Base-by-base conservation (phyloP, 257 asterid genomes). In the Salvia splendens region DNA sequence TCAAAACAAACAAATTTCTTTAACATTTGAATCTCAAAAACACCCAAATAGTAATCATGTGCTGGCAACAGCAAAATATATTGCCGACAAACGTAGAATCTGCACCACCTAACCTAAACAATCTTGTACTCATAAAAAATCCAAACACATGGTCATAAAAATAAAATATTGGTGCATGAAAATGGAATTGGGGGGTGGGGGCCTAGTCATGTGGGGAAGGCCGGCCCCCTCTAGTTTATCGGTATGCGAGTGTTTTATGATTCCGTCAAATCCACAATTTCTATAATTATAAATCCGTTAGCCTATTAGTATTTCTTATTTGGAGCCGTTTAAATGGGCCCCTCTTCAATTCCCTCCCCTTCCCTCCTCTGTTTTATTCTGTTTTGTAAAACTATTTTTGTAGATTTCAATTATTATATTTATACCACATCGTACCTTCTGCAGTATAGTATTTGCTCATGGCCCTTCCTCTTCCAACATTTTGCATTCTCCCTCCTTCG, bases 281-380 rank as follows among this genome's bases (percentile, higher is more conserved):
- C 46, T 75, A 75, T 73, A 81, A 61, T 70, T 24, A 61, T 47
- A 64, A 77, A 78, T 74, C 70, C 73, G 66, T 58, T 28, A 61
- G 59, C 75, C 74, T 68, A 40, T n/a, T n/a, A n/a, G n/a, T n/a
- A n/a, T 51, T 69, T 75, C 70, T 40, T 66, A 70, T 73, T 74
- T 79, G 54, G 67, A 75, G 86, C 82, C 87, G 85, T 82, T 83
- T 54, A 43, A 24, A 58, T 54, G 83, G 89, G 88, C 35, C 75
- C 75, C 83, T 81, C 46, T 2, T 8, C 6, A 5, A 16, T 5
- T 33, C 3, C 51, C 15, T 47, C 56, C 1, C 0, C 1, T 20
- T 1, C 24, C 24, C 30, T 3, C 30, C 30, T 24, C 60, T 65
- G 69, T 47, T 59, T 32, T 65, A 42, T 68, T 49, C 17, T 62